phyloP scores from a whole-genome alignment of 2,329 filamentous ascomycete species.

The Huntiella decipiens region DNA sequence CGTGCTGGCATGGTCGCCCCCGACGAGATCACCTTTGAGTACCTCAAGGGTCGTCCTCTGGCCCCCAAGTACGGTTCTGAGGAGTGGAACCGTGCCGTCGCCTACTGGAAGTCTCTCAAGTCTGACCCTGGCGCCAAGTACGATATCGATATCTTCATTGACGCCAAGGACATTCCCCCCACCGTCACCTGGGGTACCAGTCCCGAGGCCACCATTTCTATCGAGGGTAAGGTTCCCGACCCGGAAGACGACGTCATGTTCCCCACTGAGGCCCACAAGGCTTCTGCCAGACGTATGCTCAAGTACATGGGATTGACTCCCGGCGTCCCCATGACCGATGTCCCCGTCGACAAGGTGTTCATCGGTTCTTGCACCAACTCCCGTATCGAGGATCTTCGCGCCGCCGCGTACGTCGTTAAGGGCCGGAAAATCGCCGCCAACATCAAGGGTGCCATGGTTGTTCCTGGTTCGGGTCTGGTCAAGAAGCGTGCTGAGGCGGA shows the following conservation, averaged over 20 bases:
- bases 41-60: conserved; percentile 77
- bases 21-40: conserved; percentile 84
- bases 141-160: conserved; percentile 74
- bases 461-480: conserved; percentile 85
- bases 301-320: conserved; percentile 91
- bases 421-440: conserved; percentile 75
- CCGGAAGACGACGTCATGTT: conserved; percentile 53
- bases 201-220: conserved; percentile 88
- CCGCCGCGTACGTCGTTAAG: conserved; percentile 68
- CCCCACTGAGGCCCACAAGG: conserved; percentile 58
- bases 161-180: conserved; percentile 80
- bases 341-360: conserved; percentile 85
- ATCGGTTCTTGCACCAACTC: conserved; percentile 97
- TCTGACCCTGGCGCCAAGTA: conserved; percentile 80
- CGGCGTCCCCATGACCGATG: conserved; percentile 81
- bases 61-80: conserved; percentile 68
- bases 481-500: conserved; percentile 83
- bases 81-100: conserved; percentile 75
- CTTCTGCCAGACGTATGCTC: conserved; percentile 59
- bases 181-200: conserved; percentile 96
- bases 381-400: conserved; percentile 83
- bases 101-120: conserved; percentile 73
- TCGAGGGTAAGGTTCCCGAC: conserved; percentile 75
- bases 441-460: conserved; percentile 87
- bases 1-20: conserved; percentile 94